Base-by-base conservation (phyloP, 2,329 filamentous ascomycete species). In the Chaetomium olivaceum region DNA sequence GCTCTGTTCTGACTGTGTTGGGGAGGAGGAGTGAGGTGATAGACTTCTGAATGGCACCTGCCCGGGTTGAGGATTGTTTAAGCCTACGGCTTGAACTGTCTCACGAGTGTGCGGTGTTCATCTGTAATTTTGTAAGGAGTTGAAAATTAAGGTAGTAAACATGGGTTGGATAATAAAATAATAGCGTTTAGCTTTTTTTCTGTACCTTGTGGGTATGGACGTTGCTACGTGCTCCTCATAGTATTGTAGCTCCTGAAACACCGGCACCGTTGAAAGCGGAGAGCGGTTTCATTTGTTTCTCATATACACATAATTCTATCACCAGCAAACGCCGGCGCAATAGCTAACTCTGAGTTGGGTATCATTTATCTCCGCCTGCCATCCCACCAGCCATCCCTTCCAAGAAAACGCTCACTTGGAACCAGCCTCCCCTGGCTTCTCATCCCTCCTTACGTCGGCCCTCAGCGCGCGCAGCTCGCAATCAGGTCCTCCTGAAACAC, bases 401-500 rank as follows among this genome's bases (percentile, higher is more conserved):
- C 21, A 51, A 43, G 25, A n/a, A n/a, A 19, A 43, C 39, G 16
- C 16, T 64, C 57, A 65, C 14, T 56, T 65, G 39, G 14, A 36
- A 9, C 8, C 29, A 2, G 12, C 8, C n/a, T 43, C 51, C 11
- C 27, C 12, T 5, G 39, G 16, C 62, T 39, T 58, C 39, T 62
- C 51, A 6, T 50, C 36, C 62, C 25, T 52, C 58, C 56, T 50
- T 43, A 71, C 12, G 0, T 64, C 61, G 31, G 61, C 68, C 64
- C 67, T 62, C 61, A 71, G 57, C 14, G 51, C 62, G 21, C 60
- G 60, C 63, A 73, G 29, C 51, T 71, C 71, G 56, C 52, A 12
- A 72, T 52, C 39, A 70, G 58, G 19, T 70, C 67, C 21, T 70
- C 61, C 52, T 69, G 61, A 46, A 70, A 69, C 52, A 66, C 69